Base-by-base conservation (phyloP, 306 rosid genomes). In the Rosa chinensis region DNA sequence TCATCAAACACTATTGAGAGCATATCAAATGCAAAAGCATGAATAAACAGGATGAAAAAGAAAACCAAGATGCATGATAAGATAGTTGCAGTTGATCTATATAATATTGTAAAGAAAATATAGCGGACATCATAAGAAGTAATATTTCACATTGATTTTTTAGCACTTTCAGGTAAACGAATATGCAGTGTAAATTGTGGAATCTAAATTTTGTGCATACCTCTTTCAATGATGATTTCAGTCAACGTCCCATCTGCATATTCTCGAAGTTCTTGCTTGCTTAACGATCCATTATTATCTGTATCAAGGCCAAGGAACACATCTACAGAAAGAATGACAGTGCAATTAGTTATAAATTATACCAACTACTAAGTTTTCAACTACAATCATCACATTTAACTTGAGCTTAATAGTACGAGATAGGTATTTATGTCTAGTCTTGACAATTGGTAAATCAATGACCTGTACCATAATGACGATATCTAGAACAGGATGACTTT, bases 191-290 rank as follows among this genome's bases (percentile, higher is more conserved):
- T 47, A 78, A 17, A 70, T 35, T 6, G 35, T 58, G 62, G 62
- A 70, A 43, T 6, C 6, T 28, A 35, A 4, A 37, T 63, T 21
- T 48, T 53, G 64, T 20, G 35, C 78, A 55, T 82, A 96, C 99
- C 99, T 83, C 99, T 93, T 88, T 96, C 99, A 40, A 96, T 86
- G 89, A 96, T 90, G 83, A 96, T 96, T 82, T 96, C 98, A 23
- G 99, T 93, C 85, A 96, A 83, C 63, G 98, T 90, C 80, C 98
- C 98, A 81, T 96, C 99, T 40, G 97, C 99, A 88, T 96, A 93
- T 79, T 96, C 98, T 76, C 86, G 92, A 82, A 96, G 96, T 89
- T 93, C 98, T 74, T 91, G 96, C 96, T 96, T 96, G 93, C 96
- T 90, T 90, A 96, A 87, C 72, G 97, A 77, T 82, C 90, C 90